Percentiles rank a stretch among this genome's conserved stretches.
Conservation (phyloP, 768 basidiomycete species). For the Antrodiella citrinella region DNA sequence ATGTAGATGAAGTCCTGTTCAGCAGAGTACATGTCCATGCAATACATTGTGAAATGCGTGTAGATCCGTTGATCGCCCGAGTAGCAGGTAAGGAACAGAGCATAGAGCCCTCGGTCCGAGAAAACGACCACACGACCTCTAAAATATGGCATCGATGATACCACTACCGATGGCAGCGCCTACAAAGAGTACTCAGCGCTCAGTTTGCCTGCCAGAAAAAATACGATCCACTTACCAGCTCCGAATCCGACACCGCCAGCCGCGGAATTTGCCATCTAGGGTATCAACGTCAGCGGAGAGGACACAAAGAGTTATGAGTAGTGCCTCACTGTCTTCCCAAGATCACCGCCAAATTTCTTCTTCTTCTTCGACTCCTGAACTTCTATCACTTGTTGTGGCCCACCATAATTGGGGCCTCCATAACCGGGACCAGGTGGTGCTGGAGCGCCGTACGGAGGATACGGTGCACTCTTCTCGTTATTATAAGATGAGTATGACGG, state of each 20-base stretch:
- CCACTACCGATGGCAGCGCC: constrained; percentile 48
- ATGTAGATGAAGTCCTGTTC: too few species aligned
- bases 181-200: constrained; percentile 11
- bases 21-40: too few species aligned
- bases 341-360: constrained; percentile 40
- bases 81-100: too few species aligned
- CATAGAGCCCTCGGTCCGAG: too few species aligned
- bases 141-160: constrained; percentile 42
- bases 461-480: constrained; percentile 20
- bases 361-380: constrained; percentile 36
- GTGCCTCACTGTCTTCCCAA: constrained; percentile 49
- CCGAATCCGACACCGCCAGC: constrained; percentile 71
- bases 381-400: constrained; percentile 9
- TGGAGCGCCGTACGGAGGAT: constrained; percentile 32
- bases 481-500: constrained; percentile 7
- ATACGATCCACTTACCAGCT: constrained; percentile 40
- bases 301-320: too few species aligned
- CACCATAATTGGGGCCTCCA: constrained; percentile 35
- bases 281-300: neutral
- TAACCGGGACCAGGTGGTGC: constrained; percentile 21
- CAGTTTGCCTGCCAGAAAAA: constrained; percentile 27
- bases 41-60: too few species aligned
- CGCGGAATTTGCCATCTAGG: constrained; percentile 29
- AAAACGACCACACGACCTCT: constrained; percentile 7
- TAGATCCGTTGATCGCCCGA: too few species aligned